These are phyloP conservation scores for Termitomyces sp. DNA, from an alignment of 768 basidiomycete genomes.

Conservation along the genomic window DNA sequence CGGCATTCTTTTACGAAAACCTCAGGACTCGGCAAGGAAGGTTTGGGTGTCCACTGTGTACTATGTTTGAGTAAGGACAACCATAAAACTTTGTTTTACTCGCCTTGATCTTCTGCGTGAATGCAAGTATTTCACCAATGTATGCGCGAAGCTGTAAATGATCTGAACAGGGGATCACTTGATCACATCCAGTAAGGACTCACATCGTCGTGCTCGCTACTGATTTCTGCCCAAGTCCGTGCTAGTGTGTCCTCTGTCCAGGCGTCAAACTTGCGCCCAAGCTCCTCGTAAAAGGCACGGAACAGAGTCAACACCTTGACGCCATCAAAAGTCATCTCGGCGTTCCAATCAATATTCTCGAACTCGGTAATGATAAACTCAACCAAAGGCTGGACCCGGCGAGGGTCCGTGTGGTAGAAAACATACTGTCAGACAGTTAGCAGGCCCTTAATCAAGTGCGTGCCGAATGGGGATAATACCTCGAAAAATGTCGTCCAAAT, in stretches of 20 bases:
- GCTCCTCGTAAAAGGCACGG: slow-evolving; percentile 64
- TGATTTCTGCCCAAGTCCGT: slow-evolving; percentile 65
- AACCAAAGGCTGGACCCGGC: slow-evolving; percentile 73
- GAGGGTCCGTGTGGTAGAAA: slow-evolving; percentile 76
- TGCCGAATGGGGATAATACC: slow-evolving; percentile 27
- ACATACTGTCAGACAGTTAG: slow-evolving; percentile 45
- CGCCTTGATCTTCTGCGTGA: slow-evolving; percentile 70
- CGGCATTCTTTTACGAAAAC: slow-evolving; percentile 67
- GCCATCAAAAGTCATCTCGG: slow-evolving; percentile 79
- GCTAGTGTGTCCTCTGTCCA: slow-evolving; percentile 69
- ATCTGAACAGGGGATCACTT: not conserved
- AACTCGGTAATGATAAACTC: slow-evolving; percentile 67
- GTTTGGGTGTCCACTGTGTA: slow-evolving; percentile 56
- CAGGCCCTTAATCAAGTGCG: not conserved
- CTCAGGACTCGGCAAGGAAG: slow-evolving; percentile 54
- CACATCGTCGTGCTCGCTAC: slow-evolving; percentile 77
- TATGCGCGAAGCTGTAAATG: slow-evolving; percentile 57
- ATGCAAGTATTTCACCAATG: slow-evolving; percentile 69
- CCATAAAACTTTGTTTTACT: slow-evolving; percentile 4
- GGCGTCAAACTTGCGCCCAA: slow-evolving; percentile 74
- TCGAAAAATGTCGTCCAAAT: slow-evolving; percentile 80
- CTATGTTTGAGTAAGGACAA: slow-evolving; percentile 1
- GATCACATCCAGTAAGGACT: slow-evolving; percentile 11
- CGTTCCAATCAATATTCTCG: slow-evolving; percentile 65
- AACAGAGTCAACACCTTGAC: slow-evolving; percentile 65